phyloP scores from a whole-genome alignment of 768 basidiomycete genomes.

The Boletus speciosus region DNA sequence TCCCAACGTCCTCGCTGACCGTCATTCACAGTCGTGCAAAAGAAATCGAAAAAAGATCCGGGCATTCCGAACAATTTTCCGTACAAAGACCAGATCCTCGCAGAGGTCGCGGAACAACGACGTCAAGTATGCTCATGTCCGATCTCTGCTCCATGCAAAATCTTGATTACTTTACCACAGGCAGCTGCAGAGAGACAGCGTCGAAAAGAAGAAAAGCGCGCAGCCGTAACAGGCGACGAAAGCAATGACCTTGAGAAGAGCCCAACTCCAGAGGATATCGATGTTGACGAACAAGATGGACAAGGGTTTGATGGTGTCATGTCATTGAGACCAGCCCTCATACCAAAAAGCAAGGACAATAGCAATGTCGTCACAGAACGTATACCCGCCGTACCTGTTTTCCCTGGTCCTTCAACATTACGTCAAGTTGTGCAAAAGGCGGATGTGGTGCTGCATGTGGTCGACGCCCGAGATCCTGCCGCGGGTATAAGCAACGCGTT shows the following conservation, averaged over 20 bases:
- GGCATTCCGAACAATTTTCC: constrained; percentile 93
- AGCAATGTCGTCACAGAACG: neutral
- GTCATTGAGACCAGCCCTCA: constrained; percentile 15
- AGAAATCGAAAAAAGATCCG: constrained; percentile 67
- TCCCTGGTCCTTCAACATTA: constrained; percentile 27
- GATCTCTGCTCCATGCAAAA: neutral
- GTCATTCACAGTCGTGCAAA: constrained; percentile 33
- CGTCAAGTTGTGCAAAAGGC: constrained; percentile 62
- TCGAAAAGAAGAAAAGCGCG: constrained; percentile 63
- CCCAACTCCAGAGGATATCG: constrained; percentile 28
- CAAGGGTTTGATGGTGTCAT: constrained; percentile 39
- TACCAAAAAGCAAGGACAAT: neutral
- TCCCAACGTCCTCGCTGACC: neutral
- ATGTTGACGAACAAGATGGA: constrained; percentile 28
- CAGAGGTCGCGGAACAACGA: constrained; percentile 82
- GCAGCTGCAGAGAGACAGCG: constrained; percentile 73
- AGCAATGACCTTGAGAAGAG: constrained; percentile 24
- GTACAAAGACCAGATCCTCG: constrained; percentile 91
- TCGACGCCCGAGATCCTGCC: constrained; percentile 83
- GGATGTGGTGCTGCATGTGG: constrained; percentile 75
- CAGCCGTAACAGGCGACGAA: constrained; percentile 31
- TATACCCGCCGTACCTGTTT: constrained; percentile 20
- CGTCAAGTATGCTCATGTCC: constrained; percentile 46
- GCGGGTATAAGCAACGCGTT: constrained; percentile 70
- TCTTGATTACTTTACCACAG: constrained; percentile 35